Evolutionary conservation across 805 yeast species (phyloP).

Genomic region (Wickerhamomyces hampshirensis): DNA sequence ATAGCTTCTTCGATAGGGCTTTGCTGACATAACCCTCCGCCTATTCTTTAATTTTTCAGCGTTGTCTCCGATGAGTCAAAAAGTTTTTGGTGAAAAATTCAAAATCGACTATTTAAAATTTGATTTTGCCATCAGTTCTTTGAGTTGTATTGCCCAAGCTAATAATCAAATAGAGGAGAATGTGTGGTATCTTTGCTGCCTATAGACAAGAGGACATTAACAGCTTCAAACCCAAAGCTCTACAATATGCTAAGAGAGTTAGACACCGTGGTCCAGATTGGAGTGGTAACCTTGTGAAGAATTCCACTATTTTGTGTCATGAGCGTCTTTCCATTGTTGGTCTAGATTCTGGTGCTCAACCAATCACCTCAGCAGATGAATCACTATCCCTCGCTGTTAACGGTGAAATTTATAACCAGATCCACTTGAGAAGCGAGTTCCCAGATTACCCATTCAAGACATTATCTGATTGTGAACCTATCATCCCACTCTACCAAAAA

Average conservation of each 20-base stretch:
- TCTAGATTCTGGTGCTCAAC: conserved; percentile 97
- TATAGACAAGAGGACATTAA: conserved; percentile 77
- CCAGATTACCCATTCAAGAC: conserved; percentile 75
- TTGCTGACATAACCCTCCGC: too few relatives aligned
- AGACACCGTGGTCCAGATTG: conserved; percentile 99
- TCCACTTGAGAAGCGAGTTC: conserved; percentile 74
- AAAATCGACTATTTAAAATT: too few relatives aligned
- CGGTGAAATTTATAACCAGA: conserved; percentile 98
- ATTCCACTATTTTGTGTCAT: conserved; percentile 81
- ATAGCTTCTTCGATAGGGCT: too few relatives aligned
- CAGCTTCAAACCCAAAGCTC: conserved; percentile 79
- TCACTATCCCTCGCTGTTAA: conserved; percentile 77
- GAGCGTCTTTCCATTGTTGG: conserved; percentile 98
- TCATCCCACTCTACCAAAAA: conserved; percentile 86
- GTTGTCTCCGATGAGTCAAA: too few relatives aligned
- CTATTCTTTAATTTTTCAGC: too few relatives aligned
- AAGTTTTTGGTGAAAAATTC: neutral
- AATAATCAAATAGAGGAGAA: neutral
- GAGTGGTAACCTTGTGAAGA: conserved; percentile 83
- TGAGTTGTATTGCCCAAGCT: too few relatives aligned
- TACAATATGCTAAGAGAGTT: conserved; percentile 85
- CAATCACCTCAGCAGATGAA: conserved; percentile 78
- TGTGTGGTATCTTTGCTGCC: conserved; percentile 99
- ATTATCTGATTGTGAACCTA: conserved; percentile 94
- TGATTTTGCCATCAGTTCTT: too few relatives aligned